Evolutionary conservation across 768 basidiomycete species (phyloP).

Genomic region (Tubosaeta sp.): DNA sequence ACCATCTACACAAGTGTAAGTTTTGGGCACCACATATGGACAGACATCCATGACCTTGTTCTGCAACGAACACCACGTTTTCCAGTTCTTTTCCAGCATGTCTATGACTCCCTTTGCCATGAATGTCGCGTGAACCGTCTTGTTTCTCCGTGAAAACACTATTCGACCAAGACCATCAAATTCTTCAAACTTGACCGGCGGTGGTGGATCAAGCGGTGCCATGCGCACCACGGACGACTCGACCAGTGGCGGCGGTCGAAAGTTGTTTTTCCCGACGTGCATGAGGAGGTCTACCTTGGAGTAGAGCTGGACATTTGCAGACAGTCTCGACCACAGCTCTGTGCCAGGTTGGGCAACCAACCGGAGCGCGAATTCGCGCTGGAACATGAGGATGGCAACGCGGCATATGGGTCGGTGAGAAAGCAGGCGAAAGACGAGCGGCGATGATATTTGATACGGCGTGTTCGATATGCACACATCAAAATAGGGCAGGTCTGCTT

Average conservation of each 20-base stretch:
- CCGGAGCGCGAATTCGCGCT: conserved; percentile 95
- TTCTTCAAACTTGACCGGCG: conserved; percentile 93
- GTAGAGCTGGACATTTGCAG: conserved; percentile 96
- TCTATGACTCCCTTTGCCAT: conserved; percentile 92
- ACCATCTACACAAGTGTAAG: conserved; percentile 45
- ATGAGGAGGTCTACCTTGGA: conserved; percentile 95
- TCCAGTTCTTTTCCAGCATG: conserved; percentile 91
- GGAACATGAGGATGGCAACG: conserved; percentile 98
- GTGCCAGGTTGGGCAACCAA: conserved; percentile 83
- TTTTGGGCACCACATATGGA: neutral
- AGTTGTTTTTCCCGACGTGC: conserved; percentile 96
- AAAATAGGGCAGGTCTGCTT: conserved; percentile 96
- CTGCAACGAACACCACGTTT: conserved; percentile 86
- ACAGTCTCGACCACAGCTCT: conserved; percentile 87
- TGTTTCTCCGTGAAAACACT: conserved; percentile 85
- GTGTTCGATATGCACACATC: conserved; percentile 99
- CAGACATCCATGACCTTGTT: conserved; percentile 44
- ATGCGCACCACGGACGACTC: conserved; percentile 91
- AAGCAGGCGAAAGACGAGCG: conserved; percentile 92
- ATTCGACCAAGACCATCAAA: conserved; percentile 95
- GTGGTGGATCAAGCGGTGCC: conserved; percentile 90
- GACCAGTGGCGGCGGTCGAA: conserved; percentile 92
- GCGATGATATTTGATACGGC: conserved; percentile 98
- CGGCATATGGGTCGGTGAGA: conserved; percentile 95
- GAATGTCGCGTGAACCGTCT: conserved; percentile 85